Percentiles rank a stretch among this genome's conserved stretches.
These are phyloP conservation scores for Aphanomyces cochlioides DNA, from an alignment of 352 stramenopile species.

Conservation along the genomic window DNA sequence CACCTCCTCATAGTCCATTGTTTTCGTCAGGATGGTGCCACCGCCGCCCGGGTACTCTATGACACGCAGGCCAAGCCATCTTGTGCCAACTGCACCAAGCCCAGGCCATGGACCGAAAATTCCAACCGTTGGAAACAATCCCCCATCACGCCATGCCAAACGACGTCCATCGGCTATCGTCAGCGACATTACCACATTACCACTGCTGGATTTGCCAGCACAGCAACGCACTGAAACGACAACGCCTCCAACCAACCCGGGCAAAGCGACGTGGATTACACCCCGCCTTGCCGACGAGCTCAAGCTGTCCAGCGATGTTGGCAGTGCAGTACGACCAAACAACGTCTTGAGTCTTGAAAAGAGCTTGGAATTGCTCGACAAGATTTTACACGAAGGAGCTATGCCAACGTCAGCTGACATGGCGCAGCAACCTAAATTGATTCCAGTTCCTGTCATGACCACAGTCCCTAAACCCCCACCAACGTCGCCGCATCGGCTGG, in stretches of 20 bases:
- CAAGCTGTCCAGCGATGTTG: background rate
- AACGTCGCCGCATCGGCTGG: background rate
- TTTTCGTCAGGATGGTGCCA: background rate
- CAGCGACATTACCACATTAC: slow-evolving; percentile 17
- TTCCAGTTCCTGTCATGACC: background rate
- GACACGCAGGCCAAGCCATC: slow-evolving; percentile 15
- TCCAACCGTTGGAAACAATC: background rate
- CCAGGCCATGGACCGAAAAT: no score
- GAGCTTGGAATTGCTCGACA: slow-evolving; percentile 27
- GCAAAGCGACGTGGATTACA: slow-evolving; percentile 14
- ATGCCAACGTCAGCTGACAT: background rate
- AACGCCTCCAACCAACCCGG: background rate
- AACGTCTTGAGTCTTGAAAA: slow-evolving; percentile 25
- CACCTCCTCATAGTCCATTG: no score
- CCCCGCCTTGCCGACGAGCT: slow-evolving; percentile 14
- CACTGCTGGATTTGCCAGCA: slow-evolving; percentile 14
- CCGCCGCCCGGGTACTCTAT: background rate
- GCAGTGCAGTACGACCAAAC: background rate
- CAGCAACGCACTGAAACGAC: background rate
- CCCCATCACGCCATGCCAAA: slow-evolving; percentile 3
- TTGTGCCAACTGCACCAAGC: slow-evolving; percentile 7
- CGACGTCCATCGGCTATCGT: background rate
- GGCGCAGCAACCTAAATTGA: background rate
- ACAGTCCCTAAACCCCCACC: background rate
- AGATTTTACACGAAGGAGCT: slow-evolving; percentile 24